Evolutionary conservation across 495 filamentous ascomycete species (phyloP), one percentile per base, ranked within the genome.

Genomic region (Podospora sp.): DNA sequence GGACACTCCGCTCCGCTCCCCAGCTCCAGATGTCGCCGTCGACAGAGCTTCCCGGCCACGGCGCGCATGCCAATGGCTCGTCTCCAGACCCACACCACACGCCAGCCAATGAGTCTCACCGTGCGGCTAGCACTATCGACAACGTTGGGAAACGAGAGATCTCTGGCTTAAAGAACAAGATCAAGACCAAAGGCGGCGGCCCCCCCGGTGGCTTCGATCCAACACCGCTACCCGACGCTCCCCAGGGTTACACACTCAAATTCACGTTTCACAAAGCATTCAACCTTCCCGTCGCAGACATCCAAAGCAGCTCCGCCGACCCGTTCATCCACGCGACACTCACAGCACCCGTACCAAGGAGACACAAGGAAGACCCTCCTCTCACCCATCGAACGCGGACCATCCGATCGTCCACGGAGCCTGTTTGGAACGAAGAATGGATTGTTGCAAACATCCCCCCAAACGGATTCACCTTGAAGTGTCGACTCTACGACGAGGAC

Each of bases 401-500:
- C 0, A 76, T 94, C 14, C 87, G 88, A 55, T 86, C 80, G 60
- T 87, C 84, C 49, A 86, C 84, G 7, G 85, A 95, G 68, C 92
- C 94, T 0, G 81, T 78, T 20, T 98, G 94, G 94, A 86, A 96
- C 50, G 84, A 86, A 21, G 87, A 91, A 35, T 98, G 94, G 94
- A 86, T 92, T 40, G 88, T 98, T 35, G 90, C 91, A 56, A 94
- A 96, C 70, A 84, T 98, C 0, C 92, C 94, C 0, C 79, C 86
- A 0, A 86, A 84, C 1, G 94, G 94, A 0, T 94, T 95, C 74
- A 82, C 79, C 64, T 79, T 98, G 55, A 97, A 96, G 73, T 89
- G 89, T 51, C 82, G 90, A 40, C 79, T 98, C 21, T 92, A 91
- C 75, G 94, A 98, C 71, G 94, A 98, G 73, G 94, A 98, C 75